Conservation (phyloP, 1,284 basidiomycete genomes). For the Hymenochaete sp. region DNA sequence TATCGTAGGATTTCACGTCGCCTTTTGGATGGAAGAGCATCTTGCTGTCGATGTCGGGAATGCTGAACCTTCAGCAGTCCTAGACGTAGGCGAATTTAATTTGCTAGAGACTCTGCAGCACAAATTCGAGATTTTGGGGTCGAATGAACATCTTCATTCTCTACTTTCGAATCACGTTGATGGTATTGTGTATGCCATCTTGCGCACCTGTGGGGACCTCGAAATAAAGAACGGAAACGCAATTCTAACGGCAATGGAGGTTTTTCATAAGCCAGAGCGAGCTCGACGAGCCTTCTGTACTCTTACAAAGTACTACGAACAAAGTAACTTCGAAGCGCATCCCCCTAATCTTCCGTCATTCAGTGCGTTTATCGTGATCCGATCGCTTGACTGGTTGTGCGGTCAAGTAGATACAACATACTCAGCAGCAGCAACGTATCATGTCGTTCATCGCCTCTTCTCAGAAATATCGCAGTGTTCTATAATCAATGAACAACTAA, state of each 20-base stretch:
- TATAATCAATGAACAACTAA: conserved; percentile 82
- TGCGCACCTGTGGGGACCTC: conserved; percentile 55
- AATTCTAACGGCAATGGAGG: conserved; percentile 38
- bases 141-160: conserved; percentile 30
- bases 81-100: conserved; percentile 10
- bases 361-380: conserved; percentile 39
- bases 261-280: conserved; percentile 24
- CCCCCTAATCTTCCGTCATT: conserved; percentile 55
- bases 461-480: conserved; percentile 56
- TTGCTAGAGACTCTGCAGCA: conserved; percentile 27
- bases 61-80: conserved; percentile 16
- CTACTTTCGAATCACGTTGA: conserved; percentile 42
- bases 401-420: conserved; percentile 31
- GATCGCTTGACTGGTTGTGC: conserved; percentile 52
- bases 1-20: conserved; percentile 56
- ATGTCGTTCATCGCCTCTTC: conserved; percentile 69
- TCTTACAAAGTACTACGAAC: conserved; percentile 43
- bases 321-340: conserved; percentile 44
- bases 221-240: conserved; percentile 38
- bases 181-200: conserved; percentile 44
- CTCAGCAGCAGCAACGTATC: conserved; percentile 55
- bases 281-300: conserved; percentile 36
- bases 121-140: conserved; percentile 27
- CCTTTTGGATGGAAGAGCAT: conserved; percentile 35
- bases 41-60: background rate